Conservation (phyloP, 768 basidiomycete species). For the Hysterangium stoloniferum region DNA sequence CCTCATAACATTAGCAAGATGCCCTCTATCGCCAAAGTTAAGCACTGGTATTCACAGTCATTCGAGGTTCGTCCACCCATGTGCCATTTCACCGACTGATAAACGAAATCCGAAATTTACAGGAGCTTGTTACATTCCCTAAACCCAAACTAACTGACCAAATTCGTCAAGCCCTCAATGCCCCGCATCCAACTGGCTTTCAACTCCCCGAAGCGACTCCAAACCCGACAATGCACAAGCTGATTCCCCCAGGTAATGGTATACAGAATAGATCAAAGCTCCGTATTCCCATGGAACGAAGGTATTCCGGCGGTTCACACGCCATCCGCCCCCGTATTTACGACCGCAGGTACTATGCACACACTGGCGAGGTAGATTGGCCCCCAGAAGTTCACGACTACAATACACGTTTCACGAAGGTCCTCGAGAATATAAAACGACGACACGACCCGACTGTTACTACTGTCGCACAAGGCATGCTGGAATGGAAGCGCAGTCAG, state of each 20-base stretch:
- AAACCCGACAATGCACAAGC: conserved; percentile 64
- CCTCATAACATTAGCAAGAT: conserved; percentile 88
- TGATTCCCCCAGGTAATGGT: conserved; percentile 27
- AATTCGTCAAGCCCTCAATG: conserved; percentile 59
- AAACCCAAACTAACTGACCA: conserved; percentile 60
- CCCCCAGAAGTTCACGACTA: conserved; percentile 93
- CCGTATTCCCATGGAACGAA: conserved; percentile 76
- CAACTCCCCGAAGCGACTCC: conserved; percentile 66
- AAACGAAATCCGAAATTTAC: background rate
- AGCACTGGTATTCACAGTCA: conserved; percentile 98
- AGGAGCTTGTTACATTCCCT: conserved; percentile 90
- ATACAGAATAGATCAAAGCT: conserved; percentile 53
- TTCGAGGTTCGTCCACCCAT: conserved; percentile 66
- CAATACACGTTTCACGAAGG: conserved; percentile 84
- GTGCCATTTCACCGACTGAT: background rate
- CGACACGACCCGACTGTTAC: conserved; percentile 97
- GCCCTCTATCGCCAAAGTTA: conserved; percentile 89
- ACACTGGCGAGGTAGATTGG: conserved; percentile 60
- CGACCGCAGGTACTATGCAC: conserved; percentile 71
- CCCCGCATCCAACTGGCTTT: conserved; percentile 36
- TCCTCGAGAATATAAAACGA: conserved; percentile 82
- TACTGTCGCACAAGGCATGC: conserved; percentile 90
- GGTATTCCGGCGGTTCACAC: conserved; percentile 37
- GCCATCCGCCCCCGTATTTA: conserved; percentile 7
- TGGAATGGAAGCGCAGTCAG: conserved; percentile 87